Evolutionary conservation across 805 yeast genomes (phyloP).

Genomic region (Candida ortonii): DNA sequence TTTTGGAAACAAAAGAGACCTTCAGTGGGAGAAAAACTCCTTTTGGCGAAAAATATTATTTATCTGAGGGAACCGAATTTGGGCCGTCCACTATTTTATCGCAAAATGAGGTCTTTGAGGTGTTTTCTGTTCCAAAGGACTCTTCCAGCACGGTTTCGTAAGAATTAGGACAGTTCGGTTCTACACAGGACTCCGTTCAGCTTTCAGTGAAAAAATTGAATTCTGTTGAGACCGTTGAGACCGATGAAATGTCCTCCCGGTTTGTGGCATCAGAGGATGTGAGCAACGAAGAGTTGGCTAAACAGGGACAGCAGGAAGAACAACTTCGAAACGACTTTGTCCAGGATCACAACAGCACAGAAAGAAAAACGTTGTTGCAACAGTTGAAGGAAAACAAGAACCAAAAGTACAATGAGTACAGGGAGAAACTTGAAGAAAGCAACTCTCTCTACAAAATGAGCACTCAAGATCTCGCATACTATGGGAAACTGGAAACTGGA

Average conservation of each 20-base stretch:
- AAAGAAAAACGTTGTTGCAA: conserved; percentile 40
- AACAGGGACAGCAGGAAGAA: conserved; percentile 19
- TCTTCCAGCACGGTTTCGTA: too few species aligned
- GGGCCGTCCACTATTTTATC: conserved; percentile 2
- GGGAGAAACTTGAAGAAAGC: conserved; percentile 34
- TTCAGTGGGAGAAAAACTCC: too few species aligned
- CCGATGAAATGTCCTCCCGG: conserved; percentile 11
- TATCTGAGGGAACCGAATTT: conserved; percentile 1
- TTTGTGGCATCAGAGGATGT: conserved; percentile 25
- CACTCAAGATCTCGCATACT: conserved; percentile 37
- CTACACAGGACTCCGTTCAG: too few species aligned
- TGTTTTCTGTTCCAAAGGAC: too few species aligned
- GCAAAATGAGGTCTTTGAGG: background rate
- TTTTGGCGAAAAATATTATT: too few species aligned
- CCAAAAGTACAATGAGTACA: conserved; percentile 25
- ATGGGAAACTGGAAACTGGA: conserved; percentile 28
- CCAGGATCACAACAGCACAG: conserved; percentile 22
- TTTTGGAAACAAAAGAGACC: too few species aligned
- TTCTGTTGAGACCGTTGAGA: background rate
- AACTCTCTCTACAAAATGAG: conserved; percentile 43
- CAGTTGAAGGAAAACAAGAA: conserved; percentile 40
- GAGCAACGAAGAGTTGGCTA: conserved; percentile 14
- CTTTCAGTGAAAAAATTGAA: conserved; percentile 1
- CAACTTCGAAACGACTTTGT: conserved; percentile 16
- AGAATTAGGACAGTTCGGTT: too few species aligned